Conservation (phyloP, 805 yeast species). For the Wickerhamiella nectarea region DNA sequence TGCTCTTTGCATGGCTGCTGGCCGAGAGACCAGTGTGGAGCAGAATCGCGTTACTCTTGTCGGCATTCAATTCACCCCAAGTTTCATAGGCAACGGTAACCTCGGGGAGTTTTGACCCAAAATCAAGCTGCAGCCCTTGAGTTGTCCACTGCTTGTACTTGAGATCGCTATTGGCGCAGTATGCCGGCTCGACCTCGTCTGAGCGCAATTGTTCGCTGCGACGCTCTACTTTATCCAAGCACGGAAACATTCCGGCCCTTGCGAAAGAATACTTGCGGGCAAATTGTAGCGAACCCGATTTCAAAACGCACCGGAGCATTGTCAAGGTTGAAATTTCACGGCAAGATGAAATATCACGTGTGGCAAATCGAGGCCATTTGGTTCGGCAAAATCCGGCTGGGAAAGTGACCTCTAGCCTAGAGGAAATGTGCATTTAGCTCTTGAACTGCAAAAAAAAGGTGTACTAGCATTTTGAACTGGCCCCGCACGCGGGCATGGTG, state of each 20-base stretch:
- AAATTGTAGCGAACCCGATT: neutral
- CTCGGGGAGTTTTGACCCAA: conserved; percentile 64
- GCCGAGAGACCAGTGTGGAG: conserved; percentile 88
- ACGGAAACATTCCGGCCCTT: conserved; percentile 52
- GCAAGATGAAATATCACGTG: too few relatives aligned
- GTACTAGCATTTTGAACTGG: too few relatives aligned
- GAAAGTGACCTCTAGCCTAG: too few relatives aligned
- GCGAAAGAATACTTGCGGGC: neutral
- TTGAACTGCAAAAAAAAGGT: too few relatives aligned
- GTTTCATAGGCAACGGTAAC: conserved; percentile 83
- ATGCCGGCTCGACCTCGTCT: conserved; percentile 61
- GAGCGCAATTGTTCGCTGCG: conserved; percentile 27
- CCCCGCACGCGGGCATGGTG: too few relatives aligned
- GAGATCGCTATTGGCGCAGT: conserved; percentile 29
- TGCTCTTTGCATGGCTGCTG: conserved; percentile 85
- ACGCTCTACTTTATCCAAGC: conserved; percentile 61
- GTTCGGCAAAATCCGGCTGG: too few relatives aligned
- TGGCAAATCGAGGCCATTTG: too few relatives aligned
- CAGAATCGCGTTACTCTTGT: conserved; percentile 57
- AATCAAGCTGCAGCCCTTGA: conserved; percentile 49
- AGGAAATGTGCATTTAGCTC: too few relatives aligned
- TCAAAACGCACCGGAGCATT: neutral
- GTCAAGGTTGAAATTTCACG: neutral
- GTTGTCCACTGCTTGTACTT: conserved; percentile 39
- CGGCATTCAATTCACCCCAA: conserved; percentile 65